These are phyloP conservation scores for Spiromyces aspiralis DNA, from an alignment of 371 early-diverging fungal species.

Conservation along the genomic window DNA sequence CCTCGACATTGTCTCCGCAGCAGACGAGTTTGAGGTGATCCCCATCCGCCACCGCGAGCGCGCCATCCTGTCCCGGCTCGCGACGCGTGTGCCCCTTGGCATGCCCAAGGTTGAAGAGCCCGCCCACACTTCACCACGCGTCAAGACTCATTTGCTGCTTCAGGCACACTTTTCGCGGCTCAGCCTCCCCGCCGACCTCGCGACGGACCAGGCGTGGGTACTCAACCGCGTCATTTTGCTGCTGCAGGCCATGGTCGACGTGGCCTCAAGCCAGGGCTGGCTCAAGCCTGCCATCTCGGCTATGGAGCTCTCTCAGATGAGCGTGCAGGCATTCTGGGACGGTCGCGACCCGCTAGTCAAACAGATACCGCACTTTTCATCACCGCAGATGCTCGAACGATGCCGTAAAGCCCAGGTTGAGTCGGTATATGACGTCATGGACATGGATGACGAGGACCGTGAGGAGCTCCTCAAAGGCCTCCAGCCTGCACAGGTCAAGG, in stretches of 20 bases:
- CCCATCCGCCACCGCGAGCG: conserved; percentile 93
- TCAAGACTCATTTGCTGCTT: conserved; percentile 76
- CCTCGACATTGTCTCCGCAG: conserved; percentile 78
- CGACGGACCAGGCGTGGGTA: conserved; percentile 58
- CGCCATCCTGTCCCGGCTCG: conserved; percentile 48
- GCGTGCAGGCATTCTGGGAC: conserved; percentile 94
- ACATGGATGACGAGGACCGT: conserved; percentile 82
- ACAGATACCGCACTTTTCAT: conserved; percentile 77
- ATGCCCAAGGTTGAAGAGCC: conserved; percentile 5
- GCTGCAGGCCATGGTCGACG: conserved; percentile 90
- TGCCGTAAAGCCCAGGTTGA: conserved; percentile 51
- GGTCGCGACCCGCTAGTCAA: conserved; percentile 65
- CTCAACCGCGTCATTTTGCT: conserved; percentile 44
- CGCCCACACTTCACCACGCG: conserved; percentile 42
- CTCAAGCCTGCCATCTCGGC: conserved; percentile 73
- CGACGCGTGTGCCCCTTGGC: conserved; percentile 56
- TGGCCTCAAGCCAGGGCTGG: conserved; percentile 85
- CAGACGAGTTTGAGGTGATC: conserved; percentile 78
- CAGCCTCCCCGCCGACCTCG: conserved; percentile 63
- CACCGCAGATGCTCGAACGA: conserved; percentile 39
- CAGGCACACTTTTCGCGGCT: conserved; percentile 91
- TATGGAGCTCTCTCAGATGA: conserved; percentile 95
- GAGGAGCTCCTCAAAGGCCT: conserved; percentile 39
- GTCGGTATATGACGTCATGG: conserved; percentile 84
- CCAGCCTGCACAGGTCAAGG: conserved; percentile 43